These are phyloP conservation scores for Balansia obtecta DNA, from an alignment of 2,329 filamentous ascomycete genomes.

Conservation along the genomic window DNA sequence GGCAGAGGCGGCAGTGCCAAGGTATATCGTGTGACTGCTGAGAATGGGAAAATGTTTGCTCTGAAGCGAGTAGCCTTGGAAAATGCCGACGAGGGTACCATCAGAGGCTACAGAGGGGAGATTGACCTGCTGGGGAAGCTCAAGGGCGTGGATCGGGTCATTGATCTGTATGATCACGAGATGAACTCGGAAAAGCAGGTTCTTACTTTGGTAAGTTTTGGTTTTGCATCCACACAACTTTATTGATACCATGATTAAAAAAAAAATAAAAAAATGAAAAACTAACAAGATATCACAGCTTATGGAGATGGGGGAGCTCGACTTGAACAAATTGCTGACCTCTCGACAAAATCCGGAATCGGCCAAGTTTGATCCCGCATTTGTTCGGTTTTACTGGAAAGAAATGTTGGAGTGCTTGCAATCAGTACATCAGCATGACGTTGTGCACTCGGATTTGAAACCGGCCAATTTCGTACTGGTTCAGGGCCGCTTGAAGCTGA, in stretches of 20 bases:
- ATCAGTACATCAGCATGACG: conserved; percentile 77
- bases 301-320: conserved; percentile 94
- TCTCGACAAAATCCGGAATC: conserved; percentile 59
- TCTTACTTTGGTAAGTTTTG: conserved; percentile 62
- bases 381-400: conserved; percentile 97
- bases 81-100: conserved; percentile 71
- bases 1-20: conserved; percentile 88
- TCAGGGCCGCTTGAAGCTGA: conserved; percentile 81
- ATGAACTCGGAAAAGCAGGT: conserved; percentile 85
- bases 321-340: conserved; percentile 76
- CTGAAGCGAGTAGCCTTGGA: conserved; percentile 87
- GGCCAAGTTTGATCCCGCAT: conserved; percentile 71
- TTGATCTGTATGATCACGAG: conserved; percentile 84
- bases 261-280: no score
- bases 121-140: conserved; percentile 82
- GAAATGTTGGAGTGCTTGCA: conserved; percentile 96
- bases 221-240: neutral
- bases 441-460: conserved; percentile 95
- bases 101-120: conserved; percentile 85
- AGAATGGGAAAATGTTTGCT: conserved; percentile 92
- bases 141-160: conserved; percentile 75
- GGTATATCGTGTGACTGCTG: conserved; percentile 92
- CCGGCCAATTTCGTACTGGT: conserved; percentile 95
- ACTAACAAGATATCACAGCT: conserved; percentile 37
- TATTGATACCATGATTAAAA: neutral